Evolutionary conservation across 345 rosid genomes (phyloP), one percentile per base, ranked within the genome.

Genomic region (Linum usitatissimum): DNA sequence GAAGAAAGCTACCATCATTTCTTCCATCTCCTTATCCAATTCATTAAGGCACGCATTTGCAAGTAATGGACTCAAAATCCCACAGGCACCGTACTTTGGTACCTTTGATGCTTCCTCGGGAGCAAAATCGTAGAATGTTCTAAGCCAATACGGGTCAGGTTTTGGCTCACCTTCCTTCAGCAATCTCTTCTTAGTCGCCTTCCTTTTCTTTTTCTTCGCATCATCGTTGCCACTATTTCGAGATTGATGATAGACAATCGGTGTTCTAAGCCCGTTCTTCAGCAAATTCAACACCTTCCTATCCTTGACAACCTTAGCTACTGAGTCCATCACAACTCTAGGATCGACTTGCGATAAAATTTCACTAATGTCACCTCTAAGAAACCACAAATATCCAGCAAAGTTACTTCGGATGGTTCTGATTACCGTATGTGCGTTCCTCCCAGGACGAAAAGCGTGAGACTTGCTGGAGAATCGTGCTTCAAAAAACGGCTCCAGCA

Each of bases 61-160:
- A 66, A 93, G 90, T 73, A 93, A 80, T 42, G 96, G 97, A 79
- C 97, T 93, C 69, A 90, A 70, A 64, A 93, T 83, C 39, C 99
- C 99, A 68, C 96, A 83, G 53, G 64, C 75, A 15, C 99, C 97
- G 66, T 87, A 93, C 74, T 76, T 66, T n/a, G 99, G 97, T 61
- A 86, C 80, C 75, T 79, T 87, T 0, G 80, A 83, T 55, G 99
- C 90, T 82, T 93, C 99, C 67, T 86, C 88, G 3, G 99, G 96
- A 42, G 95, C 86, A 70, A 90, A 93, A 61, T 75, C 72, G 49
- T 78, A 90, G 78, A 93, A 93, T 9, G 92, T 86, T 68, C 97
- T 75, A 71, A 90, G 67, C 99, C 99, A 90, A 61, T 84, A 93
- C 1, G 97, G 99, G 76, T 93, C 99, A 1, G 97, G 99, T 65